Evolutionary conservation across 257 asterid genomes (phyloP), one percentile per base, ranked within the genome.

Genomic region (Capsicum pubescens): DNA sequence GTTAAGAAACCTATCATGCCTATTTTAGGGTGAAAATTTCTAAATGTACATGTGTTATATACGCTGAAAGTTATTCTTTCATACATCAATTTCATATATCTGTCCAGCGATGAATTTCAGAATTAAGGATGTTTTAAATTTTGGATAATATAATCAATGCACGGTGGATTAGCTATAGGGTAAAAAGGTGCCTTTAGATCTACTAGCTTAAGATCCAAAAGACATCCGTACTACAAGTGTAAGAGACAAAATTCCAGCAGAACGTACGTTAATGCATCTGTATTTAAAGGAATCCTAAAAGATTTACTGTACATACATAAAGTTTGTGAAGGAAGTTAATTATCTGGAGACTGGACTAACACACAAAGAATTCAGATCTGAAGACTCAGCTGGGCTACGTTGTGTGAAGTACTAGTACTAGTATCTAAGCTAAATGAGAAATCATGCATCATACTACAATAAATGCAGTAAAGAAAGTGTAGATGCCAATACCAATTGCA

Each of bases 361-460:
- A 10, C 12, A 35, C 44, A 50, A 52, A 76, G 63, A 14, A 76
- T 76, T 21, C 63, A 76, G 61, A 76, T 76, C 46, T 76, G 63
- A 26, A 21, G 46, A 50, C 80, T 48, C 44, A 74, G 80, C 10
- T 42, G 32, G 16, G 26, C 3, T 72, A n/a, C 19, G 59, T 2
- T 2, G 6, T n/a, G n/a, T n/a, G n/a, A 66, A 32, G 69, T 21
- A 21, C 5, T 66, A 15, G 36, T 26, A 26, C 6, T 35, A 15
- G 17, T 12, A 26, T 26, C 32, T 26, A 26, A 50, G 81, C 61
- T 21, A 52, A 14, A 13, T 26, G 4, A 19, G 5, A 67, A 2
- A 2, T 5, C 61, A 17, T 32, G 6, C 61, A 17, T 32, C 71
- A 4, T 26, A 14, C 12, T 64, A 52, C 63, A 52, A 76, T 76